phyloP scores from a whole-genome alignment of 2,329 filamentous ascomycete genomes.

The Arthrobotrys entomopaga region DNA sequence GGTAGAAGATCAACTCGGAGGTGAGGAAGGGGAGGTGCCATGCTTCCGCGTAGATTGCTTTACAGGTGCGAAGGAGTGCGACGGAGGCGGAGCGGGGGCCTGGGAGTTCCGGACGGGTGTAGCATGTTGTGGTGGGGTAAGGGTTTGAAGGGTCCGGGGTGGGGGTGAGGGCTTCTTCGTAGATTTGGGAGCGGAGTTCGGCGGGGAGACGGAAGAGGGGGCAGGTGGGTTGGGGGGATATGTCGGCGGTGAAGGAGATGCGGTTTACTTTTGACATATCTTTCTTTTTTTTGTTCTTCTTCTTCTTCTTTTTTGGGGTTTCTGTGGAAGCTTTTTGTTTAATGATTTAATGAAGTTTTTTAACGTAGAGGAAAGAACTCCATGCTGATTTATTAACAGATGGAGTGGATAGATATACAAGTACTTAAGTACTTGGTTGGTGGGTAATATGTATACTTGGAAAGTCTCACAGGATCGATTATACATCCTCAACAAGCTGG shows the following conservation, averaged over 20 bases:
- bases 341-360: no score
- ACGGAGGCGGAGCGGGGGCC: conserved; percentile 62
- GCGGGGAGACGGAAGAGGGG: conserved; percentile 62
- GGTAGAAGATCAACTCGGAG: conserved; percentile 63
- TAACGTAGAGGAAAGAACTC: no score
- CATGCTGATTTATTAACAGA: no score
- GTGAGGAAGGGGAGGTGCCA: conserved; percentile 64
- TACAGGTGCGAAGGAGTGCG: conserved; percentile 64
- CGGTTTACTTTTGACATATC: conserved; percentile 7
- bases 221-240: conserved; percentile 7
- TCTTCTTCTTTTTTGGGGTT: no score
- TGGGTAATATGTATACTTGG: no score
- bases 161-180: conserved; percentile 62
- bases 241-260: neutral
- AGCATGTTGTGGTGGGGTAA: conserved; percentile 59
- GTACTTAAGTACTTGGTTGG: no score
- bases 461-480: no score
- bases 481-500: no score
- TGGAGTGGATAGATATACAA: no score
- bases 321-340: no score
- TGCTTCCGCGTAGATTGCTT: conserved; percentile 63
- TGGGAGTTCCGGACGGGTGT: conserved; percentile 63
- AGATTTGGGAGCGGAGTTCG: conserved; percentile 67
- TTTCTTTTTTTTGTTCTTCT: no score
- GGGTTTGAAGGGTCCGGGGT: conserved; percentile 60